Conservation (phyloP, 1,284 basidiomycete genomes). For the Ceratobasidium sp. region DNA sequence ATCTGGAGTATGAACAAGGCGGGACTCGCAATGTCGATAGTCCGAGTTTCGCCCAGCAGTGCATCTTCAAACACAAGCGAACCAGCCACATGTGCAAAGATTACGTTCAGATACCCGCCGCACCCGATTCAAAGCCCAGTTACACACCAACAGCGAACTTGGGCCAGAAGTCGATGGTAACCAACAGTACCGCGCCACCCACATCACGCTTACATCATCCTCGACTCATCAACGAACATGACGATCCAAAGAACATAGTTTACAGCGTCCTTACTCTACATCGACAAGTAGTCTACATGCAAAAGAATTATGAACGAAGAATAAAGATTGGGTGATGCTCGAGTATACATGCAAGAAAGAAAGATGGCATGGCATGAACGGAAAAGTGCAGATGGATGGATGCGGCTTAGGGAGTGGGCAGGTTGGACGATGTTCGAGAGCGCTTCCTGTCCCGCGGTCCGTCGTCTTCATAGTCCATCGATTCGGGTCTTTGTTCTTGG, state of each 20-base stretch:
- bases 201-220: too few relatives aligned
- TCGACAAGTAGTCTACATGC: conserved; percentile 25
- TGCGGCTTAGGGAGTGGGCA: background rate
- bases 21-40: too few relatives aligned
- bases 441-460: conserved; percentile 51
- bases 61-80: too few relatives aligned
- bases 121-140: too few relatives aligned
- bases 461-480: conserved; percentile 54
- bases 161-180: too few relatives aligned
- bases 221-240: too few relatives aligned
- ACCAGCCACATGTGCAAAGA: too few relatives aligned
- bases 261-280: conserved; percentile 12
- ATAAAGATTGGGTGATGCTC: background rate
- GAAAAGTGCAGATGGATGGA: background rate
- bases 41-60: too few relatives aligned
- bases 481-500: conserved; percentile 33
- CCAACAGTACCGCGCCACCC: too few relatives aligned
- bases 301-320: conserved; percentile 21
- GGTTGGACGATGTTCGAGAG: background rate
- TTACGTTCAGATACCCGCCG: too few relatives aligned
- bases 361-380: background rate
- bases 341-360: background rate
- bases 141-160: too few relatives aligned
- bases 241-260: background rate
- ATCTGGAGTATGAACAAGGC: too few relatives aligned